Evolutionary conservation across 176 grass and related monocot species (phyloP).

Genomic region (Microstegium vimineum): DNA sequence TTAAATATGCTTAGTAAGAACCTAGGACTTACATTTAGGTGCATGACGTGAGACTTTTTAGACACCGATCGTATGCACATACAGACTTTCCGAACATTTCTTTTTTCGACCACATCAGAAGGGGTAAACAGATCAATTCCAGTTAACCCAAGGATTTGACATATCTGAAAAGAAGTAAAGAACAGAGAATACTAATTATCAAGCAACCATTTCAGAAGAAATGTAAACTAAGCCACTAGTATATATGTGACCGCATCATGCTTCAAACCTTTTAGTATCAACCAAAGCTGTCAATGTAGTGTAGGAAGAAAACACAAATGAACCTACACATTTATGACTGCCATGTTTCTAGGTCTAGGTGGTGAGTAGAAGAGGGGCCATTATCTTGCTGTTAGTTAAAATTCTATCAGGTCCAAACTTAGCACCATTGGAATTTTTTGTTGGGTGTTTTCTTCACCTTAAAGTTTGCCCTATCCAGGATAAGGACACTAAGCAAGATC

Average conservation of each 20-base stretch:
- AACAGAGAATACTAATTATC: conserved; percentile 1
- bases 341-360: not conserved
- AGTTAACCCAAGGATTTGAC: conserved; percentile 77
- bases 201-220: not conserved
- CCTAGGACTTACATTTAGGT: conserved; percentile 59
- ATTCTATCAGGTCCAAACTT: not conserved
- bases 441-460: not conserved
- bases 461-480: not conserved
- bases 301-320: not conserved
- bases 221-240: not conserved
- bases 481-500: conserved; percentile 2
- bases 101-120: conserved; percentile 87
- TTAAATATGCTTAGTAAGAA: not conserved
- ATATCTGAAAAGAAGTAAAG: conserved; percentile 77
- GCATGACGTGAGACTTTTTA: conserved; percentile 55
- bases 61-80: conserved; percentile 87
- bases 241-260: not conserved
- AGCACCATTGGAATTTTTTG: not conserved
- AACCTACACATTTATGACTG: not conserved
- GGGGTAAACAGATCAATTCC: conserved; percentile 89
- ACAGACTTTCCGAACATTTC: conserved; percentile 76
- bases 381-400: not conserved
- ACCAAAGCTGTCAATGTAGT: not conserved
- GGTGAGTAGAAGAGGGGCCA: not conserved
- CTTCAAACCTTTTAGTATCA: not conserved